Evolutionary conservation across 805 yeast species (phyloP), one percentile per base, ranked within the genome.

Genomic region (Candida xiaguanensis): DNA sequence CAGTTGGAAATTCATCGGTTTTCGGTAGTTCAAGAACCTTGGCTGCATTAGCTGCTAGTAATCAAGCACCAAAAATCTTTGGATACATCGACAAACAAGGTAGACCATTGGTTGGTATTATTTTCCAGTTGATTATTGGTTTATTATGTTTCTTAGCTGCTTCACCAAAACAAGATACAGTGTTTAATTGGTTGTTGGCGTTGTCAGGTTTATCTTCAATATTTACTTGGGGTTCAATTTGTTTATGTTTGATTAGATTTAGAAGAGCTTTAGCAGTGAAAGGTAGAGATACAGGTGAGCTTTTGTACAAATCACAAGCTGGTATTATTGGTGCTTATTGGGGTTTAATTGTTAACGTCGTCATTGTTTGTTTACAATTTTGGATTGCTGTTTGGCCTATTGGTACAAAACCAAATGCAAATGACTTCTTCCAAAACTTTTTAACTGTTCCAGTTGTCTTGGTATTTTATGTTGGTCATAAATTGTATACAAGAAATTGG

Each of bases 1-100:
- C 88, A n/a, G 89, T 82, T 36, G 87, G 85, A 44, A 82, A 83
- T 53, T 75, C 87, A 7, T 72, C 84, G 11, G 81, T 83, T 8
- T 83, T 73, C 47, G 85, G 80, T 5, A 71, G 80, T 44, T 81
- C 88, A 5, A 78, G 90, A 66, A 75, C 84, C 17, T 57, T 83
- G 47, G 73, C 77, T 17, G 75, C 85, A 8, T 63, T 83, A 46
- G 78, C 83, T 13, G 80, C 73, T 24, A 77, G 77, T 51, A 82
- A 84, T 9, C 72, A 72, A 51, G 76, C 82, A 35, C 87, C 88
- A 41, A 62, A 65, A 47, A 56, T 73, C 36, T 68, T 79, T 34
- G 76, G 74, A 3, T 81, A 79, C 63, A 72, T 81, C 46, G 88
- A 82, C 56, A 70, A 78, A 50, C 70, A 67, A 20, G 89, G 88